These are phyloP conservation scores for Komagataella populi DNA, from an alignment of 805 yeast species.

Conservation along the genomic window DNA sequence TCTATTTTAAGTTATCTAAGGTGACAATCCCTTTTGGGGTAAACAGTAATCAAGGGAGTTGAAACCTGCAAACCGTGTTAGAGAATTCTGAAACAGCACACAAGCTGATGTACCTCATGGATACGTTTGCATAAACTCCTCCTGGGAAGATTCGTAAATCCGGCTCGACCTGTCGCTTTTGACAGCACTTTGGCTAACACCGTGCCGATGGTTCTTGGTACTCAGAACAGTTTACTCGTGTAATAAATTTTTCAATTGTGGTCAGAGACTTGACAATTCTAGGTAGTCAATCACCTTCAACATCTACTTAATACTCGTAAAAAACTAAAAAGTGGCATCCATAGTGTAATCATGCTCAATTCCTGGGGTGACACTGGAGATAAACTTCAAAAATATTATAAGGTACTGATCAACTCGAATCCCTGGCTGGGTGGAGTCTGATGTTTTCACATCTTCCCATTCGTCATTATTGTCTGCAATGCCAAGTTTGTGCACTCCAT, in stretches of 20 bases:
- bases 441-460: conserved; percentile 10
- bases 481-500: conserved; percentile 34
- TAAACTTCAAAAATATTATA: conserved; percentile 81
- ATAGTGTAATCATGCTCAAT: conserved; percentile 97
- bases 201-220: too few species aligned
- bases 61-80: too few species aligned
- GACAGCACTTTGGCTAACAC: too few species aligned
- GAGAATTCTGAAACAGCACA: neutral
- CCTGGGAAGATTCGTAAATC: too few species aligned
- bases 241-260: neutral
- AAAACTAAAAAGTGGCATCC: conserved; percentile 47
- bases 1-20: neutral
- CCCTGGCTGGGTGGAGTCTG: conserved; percentile 18
- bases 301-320: conserved; percentile 11
- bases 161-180: too few species aligned
- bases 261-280: neutral
- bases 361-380: conserved; percentile 95
- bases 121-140: too few species aligned
- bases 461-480: conserved; percentile 22
- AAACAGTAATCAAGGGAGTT: too few species aligned
- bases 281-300: conserved; percentile 1
- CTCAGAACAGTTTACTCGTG: neutral
- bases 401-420: conserved; percentile 86
- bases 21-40: neutral
- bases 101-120: too few species aligned